phyloP scores from a whole-genome alignment of 768 basidiomycete genomes.

The Russula lepida region DNA sequence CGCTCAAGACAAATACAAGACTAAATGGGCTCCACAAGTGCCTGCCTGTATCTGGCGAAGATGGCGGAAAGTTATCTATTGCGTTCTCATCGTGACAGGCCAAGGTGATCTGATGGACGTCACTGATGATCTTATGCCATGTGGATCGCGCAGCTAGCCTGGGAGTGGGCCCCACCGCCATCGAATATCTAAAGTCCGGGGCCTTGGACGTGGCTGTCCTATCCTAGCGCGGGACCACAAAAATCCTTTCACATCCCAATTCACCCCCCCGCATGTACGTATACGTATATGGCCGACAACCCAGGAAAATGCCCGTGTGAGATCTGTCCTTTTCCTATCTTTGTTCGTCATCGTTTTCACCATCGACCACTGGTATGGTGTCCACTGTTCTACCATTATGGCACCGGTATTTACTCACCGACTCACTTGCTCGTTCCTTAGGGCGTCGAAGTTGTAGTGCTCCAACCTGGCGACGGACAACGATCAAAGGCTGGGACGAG shows the following conservation, averaged over 20 bases:
- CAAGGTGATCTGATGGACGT: slow-evolving; percentile 3
- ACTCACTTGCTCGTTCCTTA: slow-evolving; percentile 24
- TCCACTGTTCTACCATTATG: no score
- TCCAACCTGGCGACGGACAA: slow-evolving; percentile 51
- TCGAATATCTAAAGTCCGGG: not conserved
- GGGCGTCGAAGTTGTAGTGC: slow-evolving; percentile 61
- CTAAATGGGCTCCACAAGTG: not conserved
- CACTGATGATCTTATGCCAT: not conserved
- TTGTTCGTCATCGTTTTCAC: no score
- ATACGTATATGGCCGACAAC: no score
- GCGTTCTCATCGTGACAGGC: slow-evolving; percentile 5
- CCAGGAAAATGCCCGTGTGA: not conserved
- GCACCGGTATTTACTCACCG: no score
- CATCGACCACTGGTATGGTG: no score
- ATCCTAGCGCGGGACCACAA: no score
- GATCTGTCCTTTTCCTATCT: not conserved
- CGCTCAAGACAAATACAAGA: not conserved
- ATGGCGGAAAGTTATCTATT: not conserved
- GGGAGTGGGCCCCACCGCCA: not conserved
- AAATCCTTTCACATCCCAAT: no score
- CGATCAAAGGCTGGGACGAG: slow-evolving; percentile 86
- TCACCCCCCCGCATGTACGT: no score
- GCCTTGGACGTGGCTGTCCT: not conserved
- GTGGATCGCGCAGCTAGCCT: no score
- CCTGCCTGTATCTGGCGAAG: not conserved